phyloP scores from a whole-genome alignment of 225 moss, liverwort and hornwort species.

The Sphagnum tenellum region DNA sequence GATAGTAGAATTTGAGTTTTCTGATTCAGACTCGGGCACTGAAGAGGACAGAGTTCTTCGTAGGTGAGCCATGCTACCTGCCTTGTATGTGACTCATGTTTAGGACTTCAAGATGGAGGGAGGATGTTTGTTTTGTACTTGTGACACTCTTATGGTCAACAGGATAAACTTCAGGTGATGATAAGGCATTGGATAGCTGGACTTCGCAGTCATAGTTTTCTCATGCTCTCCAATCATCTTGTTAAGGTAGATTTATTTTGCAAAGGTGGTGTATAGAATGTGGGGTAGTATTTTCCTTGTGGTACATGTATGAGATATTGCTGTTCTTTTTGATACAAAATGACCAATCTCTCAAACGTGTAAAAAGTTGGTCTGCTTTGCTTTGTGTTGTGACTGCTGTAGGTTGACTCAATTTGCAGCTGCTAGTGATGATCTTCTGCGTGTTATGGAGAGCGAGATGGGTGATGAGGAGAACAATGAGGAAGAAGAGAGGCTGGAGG shows the following conservation, averaged over 20 bases:
- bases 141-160: too few relatives aligned
- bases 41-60: conserved; percentile 37
- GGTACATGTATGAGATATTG: too few relatives aligned
- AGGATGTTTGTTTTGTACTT: too few relatives aligned
- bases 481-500: conserved; percentile 66
- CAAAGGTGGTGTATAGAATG: neutral
- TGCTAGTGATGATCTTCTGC: conserved; percentile 44
- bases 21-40: conserved; percentile 59
- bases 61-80: conserved; percentile 1
- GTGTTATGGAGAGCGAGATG: conserved; percentile 30
- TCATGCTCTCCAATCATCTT: too few relatives aligned
- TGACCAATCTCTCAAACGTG: too few relatives aligned
- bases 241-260: neutral
- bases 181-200: too few relatives aligned
- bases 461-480: conserved; percentile 83
- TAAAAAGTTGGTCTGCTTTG: too few relatives aligned
- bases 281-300: neutral
- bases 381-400: neutral
- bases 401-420: conserved; percentile 34
- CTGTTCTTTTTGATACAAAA: too few relatives aligned
- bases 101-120: too few relatives aligned
- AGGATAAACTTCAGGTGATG: too few relatives aligned
- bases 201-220: too few relatives aligned
- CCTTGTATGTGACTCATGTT: too few relatives aligned
- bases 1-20: conserved; percentile 61